These are phyloP conservation scores for Lentinula edodes DNA, from an alignment of 768 basidiomycete genomes.

Conservation along the genomic window DNA sequence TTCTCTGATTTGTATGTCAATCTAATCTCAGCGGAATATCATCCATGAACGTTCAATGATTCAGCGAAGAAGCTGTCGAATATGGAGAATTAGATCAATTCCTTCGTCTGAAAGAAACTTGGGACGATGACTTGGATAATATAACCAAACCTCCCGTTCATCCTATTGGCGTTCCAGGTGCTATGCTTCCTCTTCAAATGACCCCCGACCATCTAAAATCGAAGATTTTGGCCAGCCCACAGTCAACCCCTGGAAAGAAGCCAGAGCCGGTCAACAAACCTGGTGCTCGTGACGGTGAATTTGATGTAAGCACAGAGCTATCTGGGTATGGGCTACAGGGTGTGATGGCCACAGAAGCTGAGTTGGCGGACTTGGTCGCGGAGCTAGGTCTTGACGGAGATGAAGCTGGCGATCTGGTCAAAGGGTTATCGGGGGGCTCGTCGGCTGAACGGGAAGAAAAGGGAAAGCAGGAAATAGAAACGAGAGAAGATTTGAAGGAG, in stretches of 20 bases:
- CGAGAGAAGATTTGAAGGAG: background rate
- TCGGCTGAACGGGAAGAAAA: slow-evolving; percentile 12
- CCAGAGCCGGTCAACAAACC: slow-evolving; percentile 47
- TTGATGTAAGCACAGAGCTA: slow-evolving; percentile 67
- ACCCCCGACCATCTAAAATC: slow-evolving; percentile 67
- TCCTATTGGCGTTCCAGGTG: slow-evolving; percentile 80
- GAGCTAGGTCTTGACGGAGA: slow-evolving; percentile 74
- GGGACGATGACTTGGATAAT: slow-evolving; percentile 58
- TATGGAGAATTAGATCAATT: slow-evolving; percentile 65
- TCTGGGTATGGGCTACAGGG: slow-evolving; percentile 71
- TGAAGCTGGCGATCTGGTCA: slow-evolving; percentile 72
- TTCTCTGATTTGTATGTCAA: slow-evolving; percentile 67
- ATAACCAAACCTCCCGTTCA: slow-evolving; percentile 46
- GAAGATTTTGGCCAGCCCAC: slow-evolving; percentile 40
- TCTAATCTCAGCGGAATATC: background rate
- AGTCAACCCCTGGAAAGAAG: slow-evolving; percentile 41
- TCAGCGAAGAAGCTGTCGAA: slow-evolving; percentile 83
- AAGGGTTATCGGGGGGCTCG: slow-evolving; percentile 41
- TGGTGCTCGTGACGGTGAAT: slow-evolving; percentile 31
- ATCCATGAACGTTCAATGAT: background rate
- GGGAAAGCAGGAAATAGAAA: slow-evolving; percentile 1
- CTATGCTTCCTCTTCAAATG: slow-evolving; percentile 70
- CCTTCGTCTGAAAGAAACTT: slow-evolving; percentile 68
- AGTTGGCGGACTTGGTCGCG: slow-evolving; percentile 61
- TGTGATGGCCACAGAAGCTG: slow-evolving; percentile 71